Percentiles rank a stretch among this genome's conserved stretches.
phyloP scores from a whole-genome alignment of 75 land plant species.

The Sequoiadendron giganteum region DNA sequence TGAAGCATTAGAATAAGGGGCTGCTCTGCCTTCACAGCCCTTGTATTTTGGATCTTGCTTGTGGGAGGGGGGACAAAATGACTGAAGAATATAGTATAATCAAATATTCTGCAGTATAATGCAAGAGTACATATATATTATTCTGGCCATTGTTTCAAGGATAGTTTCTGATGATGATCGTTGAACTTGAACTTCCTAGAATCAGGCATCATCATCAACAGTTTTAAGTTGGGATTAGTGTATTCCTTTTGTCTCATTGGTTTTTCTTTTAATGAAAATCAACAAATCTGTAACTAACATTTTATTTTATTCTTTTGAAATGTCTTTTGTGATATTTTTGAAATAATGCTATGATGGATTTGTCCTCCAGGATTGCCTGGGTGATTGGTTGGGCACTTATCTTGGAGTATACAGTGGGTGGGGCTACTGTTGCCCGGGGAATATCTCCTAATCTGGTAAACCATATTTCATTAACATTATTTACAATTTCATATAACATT shows the following conservation, averaged over 20 bases:
- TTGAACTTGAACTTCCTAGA: background rate
- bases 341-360: background rate
- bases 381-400: conserved; percentile 95
- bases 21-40: background rate
- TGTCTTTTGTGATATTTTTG: background rate
- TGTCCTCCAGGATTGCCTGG: conserved; percentile 78
- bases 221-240: background rate
- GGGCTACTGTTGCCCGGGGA: conserved; percentile 93
- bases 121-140: background rate
- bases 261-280: background rate
- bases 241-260: background rate
- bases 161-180: background rate
- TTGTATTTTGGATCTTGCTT: conserved; percentile 4
- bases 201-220: background rate
- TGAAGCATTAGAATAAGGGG: background rate
- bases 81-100: background rate
- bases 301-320: background rate
- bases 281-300: background rate
- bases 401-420: conserved; percentile 93
- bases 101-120: background rate
- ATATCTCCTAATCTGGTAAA: conserved; percentile 94
- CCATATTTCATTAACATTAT: background rate
- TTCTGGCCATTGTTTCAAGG: conserved; percentile 10
- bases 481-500: background rate
- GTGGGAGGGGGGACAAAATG: background rate